Conservation (phyloP, 2,329 filamentous ascomycete genomes). For the Phyllosticta citribraziliensis region DNA sequence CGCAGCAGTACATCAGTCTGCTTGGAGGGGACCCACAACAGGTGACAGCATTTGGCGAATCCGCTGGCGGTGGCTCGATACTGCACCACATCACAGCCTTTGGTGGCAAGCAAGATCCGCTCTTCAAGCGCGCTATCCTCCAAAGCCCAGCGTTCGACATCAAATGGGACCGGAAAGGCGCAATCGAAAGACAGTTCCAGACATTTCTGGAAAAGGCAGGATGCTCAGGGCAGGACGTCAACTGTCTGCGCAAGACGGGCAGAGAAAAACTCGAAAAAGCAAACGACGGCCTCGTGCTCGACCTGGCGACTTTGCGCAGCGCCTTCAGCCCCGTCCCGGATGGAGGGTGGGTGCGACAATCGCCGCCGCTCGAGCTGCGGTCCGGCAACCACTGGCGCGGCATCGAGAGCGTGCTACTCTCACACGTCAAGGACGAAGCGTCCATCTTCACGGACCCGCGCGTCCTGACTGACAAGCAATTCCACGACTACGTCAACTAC, state of each 20-base stretch:
- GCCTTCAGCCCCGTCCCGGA: not conserved
- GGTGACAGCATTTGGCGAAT: slow-evolving; percentile 43
- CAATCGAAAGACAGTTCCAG: not conserved
- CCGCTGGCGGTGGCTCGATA: slow-evolving; percentile 42
- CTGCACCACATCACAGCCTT: slow-evolving; percentile 36
- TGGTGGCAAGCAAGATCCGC: slow-evolving; percentile 21
- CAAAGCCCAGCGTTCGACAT: not conserved
- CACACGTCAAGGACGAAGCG: not conserved
- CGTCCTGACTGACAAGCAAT: not conserved
- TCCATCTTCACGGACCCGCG: not conserved
- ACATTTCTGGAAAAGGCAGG: not conserved
- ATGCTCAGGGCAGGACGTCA: not conserved
- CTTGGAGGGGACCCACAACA: slow-evolving; percentile 37
- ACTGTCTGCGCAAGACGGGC: not conserved
- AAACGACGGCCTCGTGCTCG: not conserved
- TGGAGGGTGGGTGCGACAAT: not conserved
- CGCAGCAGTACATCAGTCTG: slow-evolving; percentile 36
- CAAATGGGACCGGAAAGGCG: not conserved
- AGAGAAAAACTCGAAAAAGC: not conserved
- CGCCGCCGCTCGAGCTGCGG: not conserved
- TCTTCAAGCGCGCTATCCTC: slow-evolving; percentile 27
- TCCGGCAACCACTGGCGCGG: not conserved
- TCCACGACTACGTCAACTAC: not conserved
- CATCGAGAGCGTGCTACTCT: not conserved
- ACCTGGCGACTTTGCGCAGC: not conserved